Percentiles rank a stretch among this genome's conserved stretches.
These are phyloP conservation scores for Phytophthora constricta DNA, from an alignment of 352 stramenopile species.

Conservation along the genomic window DNA sequence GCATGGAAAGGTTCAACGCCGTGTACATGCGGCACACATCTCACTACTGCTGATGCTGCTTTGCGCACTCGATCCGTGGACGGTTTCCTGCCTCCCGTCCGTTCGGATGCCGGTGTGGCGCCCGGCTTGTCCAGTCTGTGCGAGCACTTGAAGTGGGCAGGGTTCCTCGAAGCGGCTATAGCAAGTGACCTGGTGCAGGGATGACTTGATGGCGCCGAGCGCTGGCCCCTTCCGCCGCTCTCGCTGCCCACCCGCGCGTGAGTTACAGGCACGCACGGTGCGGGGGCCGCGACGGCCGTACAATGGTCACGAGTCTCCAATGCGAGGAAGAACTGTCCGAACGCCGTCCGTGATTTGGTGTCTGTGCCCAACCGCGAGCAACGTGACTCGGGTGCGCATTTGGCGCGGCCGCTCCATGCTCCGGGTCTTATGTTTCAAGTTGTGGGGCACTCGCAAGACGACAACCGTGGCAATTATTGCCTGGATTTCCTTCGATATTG, in stretches of 20 bases:
- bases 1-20: background rate
- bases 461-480: too few species aligned
- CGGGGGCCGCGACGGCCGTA: background rate
- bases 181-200: conserved; percentile 12
- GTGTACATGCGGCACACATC: too few species aligned
- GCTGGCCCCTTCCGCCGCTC: conserved; percentile 30
- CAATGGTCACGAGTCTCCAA: background rate
- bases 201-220: conserved; percentile 28
- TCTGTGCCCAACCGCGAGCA: conserved; percentile 6
- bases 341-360: conserved; percentile 19
- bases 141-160: background rate
- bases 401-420: conserved; percentile 13
- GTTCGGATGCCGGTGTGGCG: background rate
- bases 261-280: conserved; percentile 5
- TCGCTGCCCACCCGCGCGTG: conserved; percentile 6
- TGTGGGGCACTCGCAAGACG: too few species aligned
- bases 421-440: conserved; percentile 20
- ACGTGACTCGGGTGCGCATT: conserved; percentile 20
- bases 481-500: conserved; percentile 20
- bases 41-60: too few species aligned
- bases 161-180: background rate
- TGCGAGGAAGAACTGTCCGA: conserved; percentile 16
- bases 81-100: conserved; percentile 17
- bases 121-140: background rate
- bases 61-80: conserved; percentile 13